These are phyloP conservation scores for Iris macrosiphon DNA, from an alignment of 106 monocot genomes.

Conservation along the genomic window DNA sequence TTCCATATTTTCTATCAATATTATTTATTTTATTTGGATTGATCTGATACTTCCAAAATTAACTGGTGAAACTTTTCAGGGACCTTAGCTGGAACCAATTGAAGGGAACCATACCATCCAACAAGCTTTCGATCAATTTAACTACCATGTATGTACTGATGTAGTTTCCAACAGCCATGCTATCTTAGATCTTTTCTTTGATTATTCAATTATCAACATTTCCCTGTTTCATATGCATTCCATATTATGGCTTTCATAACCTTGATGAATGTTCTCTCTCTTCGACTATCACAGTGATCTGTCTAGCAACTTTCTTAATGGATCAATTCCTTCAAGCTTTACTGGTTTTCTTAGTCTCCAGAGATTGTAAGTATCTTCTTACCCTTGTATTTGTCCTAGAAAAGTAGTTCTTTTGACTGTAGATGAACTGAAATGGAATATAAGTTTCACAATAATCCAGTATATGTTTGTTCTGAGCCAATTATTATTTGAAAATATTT, in stretches of 20 bases:
- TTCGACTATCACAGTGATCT: constrained; percentile 46
- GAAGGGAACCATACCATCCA: constrained; percentile 49
- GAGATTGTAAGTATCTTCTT: constrained; percentile 62
- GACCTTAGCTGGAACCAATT: constrained; percentile 82
- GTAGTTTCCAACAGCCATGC: too few relatives aligned
- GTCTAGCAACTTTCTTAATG: constrained; percentile 54
- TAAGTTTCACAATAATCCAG: too few relatives aligned
- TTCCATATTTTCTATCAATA: too few relatives aligned
- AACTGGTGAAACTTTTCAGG: constrained; percentile 33
- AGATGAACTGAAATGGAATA: too few relatives aligned
- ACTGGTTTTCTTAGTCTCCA: constrained; percentile 57
- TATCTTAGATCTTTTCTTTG: background rate
- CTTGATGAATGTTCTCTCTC: constrained; percentile 6
- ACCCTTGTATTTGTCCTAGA: too few relatives aligned
- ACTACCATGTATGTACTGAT: constrained; percentile 69
- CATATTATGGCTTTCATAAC: background rate
- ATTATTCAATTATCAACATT: background rate
- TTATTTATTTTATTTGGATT: background rate
- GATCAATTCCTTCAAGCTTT: constrained; percentile 54
- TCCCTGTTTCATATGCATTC: background rate
- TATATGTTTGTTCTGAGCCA: too few relatives aligned
- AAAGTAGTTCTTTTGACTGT: too few relatives aligned
- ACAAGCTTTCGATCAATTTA: constrained; percentile 40
- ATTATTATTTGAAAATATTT: background rate
- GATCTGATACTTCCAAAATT: background rate